Conservation (phyloP, 192 early-diverging fungal species). For the Coemansia sp. region DNA sequence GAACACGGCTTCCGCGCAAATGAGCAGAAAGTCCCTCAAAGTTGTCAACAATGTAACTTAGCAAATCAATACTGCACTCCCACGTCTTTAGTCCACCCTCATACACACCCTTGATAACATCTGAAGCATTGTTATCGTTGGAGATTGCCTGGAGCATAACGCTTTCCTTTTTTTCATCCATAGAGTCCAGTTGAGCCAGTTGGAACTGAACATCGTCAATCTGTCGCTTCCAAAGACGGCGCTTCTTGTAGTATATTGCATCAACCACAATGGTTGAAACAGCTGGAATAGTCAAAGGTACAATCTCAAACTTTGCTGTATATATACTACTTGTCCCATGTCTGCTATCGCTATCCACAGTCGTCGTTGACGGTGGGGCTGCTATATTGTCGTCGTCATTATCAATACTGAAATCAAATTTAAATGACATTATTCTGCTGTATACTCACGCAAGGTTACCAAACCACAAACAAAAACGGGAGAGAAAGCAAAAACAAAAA, state of each 20-base stretch:
- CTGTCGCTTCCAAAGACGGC: conserved; percentile 66
- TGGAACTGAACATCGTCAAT: conserved; percentile 83
- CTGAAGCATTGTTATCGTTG: conserved; percentile 47
- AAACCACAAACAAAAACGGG: not conserved
- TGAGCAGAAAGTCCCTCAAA: conserved; percentile 9
- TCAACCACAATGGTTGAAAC: conserved; percentile 44
- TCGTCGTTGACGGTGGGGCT: not conserved
- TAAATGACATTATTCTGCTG: conserved; percentile 40
- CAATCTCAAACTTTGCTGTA: conserved; percentile 20
- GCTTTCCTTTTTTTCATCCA: conserved; percentile 53
- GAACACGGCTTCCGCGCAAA: conserved; percentile 10
- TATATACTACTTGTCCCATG: not conserved
- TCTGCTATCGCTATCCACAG: not conserved
- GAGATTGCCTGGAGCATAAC: conserved; percentile 34
- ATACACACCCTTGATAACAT: conserved; percentile 88
- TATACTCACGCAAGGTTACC: too few species aligned
- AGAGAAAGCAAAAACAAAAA: not conserved
- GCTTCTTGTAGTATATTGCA: conserved; percentile 33
- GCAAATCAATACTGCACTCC: conserved; percentile 91
- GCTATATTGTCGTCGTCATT: conserved; percentile 19
- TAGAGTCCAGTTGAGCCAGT: conserved; percentile 71
- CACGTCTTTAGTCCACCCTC: conserved; percentile 97
- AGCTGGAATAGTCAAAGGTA: conserved; percentile 30
- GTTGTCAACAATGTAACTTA: conserved; percentile 63
- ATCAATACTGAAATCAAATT: conserved; percentile 44